phyloP scores from a whole-genome alignment of 257 asterid genomes.

The Misopates orontium region DNA sequence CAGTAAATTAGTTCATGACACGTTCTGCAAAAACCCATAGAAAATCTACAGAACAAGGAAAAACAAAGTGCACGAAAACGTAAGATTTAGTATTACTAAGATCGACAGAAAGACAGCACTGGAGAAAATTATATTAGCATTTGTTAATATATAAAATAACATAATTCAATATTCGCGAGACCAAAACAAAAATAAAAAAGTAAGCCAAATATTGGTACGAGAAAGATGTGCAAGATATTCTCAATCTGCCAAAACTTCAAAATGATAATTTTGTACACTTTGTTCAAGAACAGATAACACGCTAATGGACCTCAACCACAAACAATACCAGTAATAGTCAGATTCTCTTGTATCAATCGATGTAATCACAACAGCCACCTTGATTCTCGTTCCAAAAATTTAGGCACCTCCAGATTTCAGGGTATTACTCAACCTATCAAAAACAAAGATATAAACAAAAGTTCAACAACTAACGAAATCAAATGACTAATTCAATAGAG shows the following conservation, averaged over 20 bases:
- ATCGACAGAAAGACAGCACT: not conserved
- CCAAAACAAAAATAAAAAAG: slow-evolving; percentile 9
- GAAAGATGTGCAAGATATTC: slow-evolving; percentile 3
- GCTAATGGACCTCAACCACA: slow-evolving; percentile 28
- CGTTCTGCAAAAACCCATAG: not conserved
- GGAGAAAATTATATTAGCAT: slow-evolving; percentile 6
- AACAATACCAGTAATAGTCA: slow-evolving; percentile 26
- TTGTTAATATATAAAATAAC: not conserved
- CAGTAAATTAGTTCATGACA: not conserved
- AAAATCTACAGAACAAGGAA: not conserved
- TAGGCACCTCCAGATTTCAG: slow-evolving; percentile 79
- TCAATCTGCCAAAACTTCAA: slow-evolving; percentile 7
- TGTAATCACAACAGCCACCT: slow-evolving; percentile 25
- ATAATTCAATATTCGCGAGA: not conserved
- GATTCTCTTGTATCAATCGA: slow-evolving; percentile 23
- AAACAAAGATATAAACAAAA: not conserved
- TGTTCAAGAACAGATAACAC: slow-evolving; percentile 32
- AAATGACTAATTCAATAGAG: too few species aligned
- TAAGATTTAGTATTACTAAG: not conserved
- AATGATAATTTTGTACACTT: slow-evolving; percentile 29
- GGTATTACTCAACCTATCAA: slow-evolving; percentile 76
- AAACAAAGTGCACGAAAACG: not conserved
- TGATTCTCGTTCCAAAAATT: slow-evolving; percentile 27
- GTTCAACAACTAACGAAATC: too few species aligned
- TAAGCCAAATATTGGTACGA: slow-evolving; percentile 23